Conservation (phyloP, 2,329 filamentous ascomycete species). For the Botrytis tulipae region DNA sequence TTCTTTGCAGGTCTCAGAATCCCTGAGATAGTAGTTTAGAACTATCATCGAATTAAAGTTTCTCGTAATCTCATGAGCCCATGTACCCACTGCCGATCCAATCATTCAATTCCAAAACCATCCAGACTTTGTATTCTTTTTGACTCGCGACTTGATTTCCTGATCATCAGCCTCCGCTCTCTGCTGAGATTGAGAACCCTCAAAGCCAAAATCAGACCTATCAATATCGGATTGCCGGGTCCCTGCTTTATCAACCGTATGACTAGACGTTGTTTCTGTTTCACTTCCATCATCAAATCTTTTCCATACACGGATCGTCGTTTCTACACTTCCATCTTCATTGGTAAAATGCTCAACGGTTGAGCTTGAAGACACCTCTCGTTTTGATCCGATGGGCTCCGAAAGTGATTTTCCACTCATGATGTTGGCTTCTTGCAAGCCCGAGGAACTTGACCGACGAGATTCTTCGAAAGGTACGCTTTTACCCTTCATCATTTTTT, state of each 20-base stretch:
- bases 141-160: neutral
- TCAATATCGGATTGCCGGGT: neutral
- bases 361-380: conserved; percentile 24
- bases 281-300: conserved; percentile 24
- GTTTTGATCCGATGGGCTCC: neutral
- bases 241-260: neutral
- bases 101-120: conserved; percentile 28
- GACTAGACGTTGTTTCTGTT: conserved; percentile 21
- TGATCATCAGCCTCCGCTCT: neutral
- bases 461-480: neutral
- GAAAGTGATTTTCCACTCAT: neutral
- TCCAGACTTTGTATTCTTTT: conserved; percentile 17
- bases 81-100: neutral
- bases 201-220: neutral
- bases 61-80: neutral
- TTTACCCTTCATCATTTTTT: conserved; percentile 11
- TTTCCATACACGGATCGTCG: conserved; percentile 22
- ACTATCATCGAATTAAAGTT: neutral
- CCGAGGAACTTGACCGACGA: neutral
- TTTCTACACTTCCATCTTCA: conserved; percentile 25
- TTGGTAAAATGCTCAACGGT: conserved; percentile 21
- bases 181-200: neutral
- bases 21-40: neutral
- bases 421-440: neutral
- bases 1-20: neutral